phyloP scores from a whole-genome alignment of 225 moss, liverwort and hornwort genomes.

The Pseudisothecium myosuroides region DNA sequence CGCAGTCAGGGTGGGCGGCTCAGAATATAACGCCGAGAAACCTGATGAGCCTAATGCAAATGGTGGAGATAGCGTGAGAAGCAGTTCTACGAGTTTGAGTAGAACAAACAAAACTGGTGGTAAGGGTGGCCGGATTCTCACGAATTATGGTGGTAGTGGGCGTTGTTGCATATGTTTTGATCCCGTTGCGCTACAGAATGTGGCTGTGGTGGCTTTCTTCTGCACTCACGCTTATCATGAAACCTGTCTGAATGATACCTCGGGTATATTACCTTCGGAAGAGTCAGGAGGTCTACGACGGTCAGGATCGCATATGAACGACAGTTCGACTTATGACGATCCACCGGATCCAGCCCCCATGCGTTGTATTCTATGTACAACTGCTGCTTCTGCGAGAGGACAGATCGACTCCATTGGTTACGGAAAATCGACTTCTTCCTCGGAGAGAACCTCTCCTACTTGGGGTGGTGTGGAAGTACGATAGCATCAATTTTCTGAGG shows the following conservation, averaged over 20 bases:
- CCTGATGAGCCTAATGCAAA: constrained; percentile 12
- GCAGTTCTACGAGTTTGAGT: constrained; percentile 7
- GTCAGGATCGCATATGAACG: constrained; percentile 16
- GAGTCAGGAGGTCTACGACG: constrained; percentile 29
- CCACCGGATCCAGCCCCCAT: constrained; percentile 48
- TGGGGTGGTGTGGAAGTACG: constrained; percentile 45
- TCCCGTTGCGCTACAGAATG: constrained; percentile 82
- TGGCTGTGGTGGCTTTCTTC: constrained; percentile 92
- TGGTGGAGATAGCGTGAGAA: constrained; percentile 24
- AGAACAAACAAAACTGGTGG: constrained; percentile 34
- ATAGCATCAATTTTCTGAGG: not conserved
- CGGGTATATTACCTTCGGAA: constrained; percentile 38
- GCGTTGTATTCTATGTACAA: constrained; percentile 94
- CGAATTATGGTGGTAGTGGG: constrained; percentile 81
- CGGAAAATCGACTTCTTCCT: constrained; percentile 13
- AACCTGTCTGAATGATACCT: constrained; percentile 86
- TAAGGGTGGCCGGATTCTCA: constrained; percentile 57
- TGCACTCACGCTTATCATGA: constrained; percentile 97
- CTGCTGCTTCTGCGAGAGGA: constrained; percentile 57
- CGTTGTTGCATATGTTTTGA: constrained; percentile 95
- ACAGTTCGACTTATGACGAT: constrained; percentile 22
- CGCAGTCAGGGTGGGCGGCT: constrained; percentile 87
- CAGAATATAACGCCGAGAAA: constrained; percentile 24
- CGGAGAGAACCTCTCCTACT: constrained; percentile 20
- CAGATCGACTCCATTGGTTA: constrained; percentile 23